Percentiles rank a stretch among this genome's conserved stretches.
These are phyloP conservation scores for Lactifluus rugatus DNA, from an alignment of 768 basidiomycete species.

Conservation along the genomic window DNA sequence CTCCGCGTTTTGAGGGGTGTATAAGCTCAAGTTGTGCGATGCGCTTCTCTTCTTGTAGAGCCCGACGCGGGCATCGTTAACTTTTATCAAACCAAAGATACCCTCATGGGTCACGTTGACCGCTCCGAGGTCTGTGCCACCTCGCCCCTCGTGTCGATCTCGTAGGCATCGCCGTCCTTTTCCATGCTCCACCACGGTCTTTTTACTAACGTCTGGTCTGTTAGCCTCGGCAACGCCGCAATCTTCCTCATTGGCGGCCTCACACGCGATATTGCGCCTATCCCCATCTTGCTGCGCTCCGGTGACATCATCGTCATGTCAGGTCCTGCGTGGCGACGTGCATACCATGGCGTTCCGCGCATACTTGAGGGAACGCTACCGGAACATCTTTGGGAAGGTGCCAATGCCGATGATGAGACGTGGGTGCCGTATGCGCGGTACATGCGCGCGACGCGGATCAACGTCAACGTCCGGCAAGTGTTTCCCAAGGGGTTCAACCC, in stretches of 20 bases:
- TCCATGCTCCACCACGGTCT: neutral
- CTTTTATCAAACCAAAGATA: constrained; percentile 88
- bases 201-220: neutral
- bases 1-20: neutral
- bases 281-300: constrained; percentile 77
- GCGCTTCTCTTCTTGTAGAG: constrained; percentile 34
- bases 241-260: constrained; percentile 84
- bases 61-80: constrained; percentile 97
- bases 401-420: constrained; percentile 24
- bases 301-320: constrained; percentile 94
- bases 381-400: constrained; percentile 34
- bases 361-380: constrained; percentile 79
- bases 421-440: constrained; percentile 62
- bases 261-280: constrained; percentile 67
- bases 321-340: constrained; percentile 70
- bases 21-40: neutral
- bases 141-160: constrained; percentile 87
- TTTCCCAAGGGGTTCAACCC: constrained; percentile 62
- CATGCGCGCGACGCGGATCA: constrained; percentile 63
- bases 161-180: constrained; percentile 41
- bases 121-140: constrained; percentile 90
- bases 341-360: constrained; percentile 91
- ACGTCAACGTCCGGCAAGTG: constrained; percentile 87
- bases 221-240: constrained; percentile 79
- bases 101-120: constrained; percentile 97